Conservation (phyloP, 2,329 filamentous ascomycete species). For the Juglanconis sp. region DNA sequence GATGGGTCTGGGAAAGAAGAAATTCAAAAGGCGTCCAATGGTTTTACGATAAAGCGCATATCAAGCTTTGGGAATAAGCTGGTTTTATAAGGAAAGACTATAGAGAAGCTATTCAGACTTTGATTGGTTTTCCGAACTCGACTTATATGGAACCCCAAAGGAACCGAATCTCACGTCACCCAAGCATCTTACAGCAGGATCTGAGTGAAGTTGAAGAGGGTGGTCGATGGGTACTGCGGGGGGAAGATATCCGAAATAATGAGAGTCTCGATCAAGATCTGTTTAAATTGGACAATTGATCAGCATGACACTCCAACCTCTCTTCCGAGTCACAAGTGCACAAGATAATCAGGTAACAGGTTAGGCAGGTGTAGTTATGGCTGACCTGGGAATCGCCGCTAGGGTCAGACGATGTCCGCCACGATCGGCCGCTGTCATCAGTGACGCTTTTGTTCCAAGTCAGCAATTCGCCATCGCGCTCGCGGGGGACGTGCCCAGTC, state of each 20-base stretch:
- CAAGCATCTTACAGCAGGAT: not conserved
- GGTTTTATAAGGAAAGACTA: too few species aligned
- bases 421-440: not conserved
- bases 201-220: conserved; percentile 5
- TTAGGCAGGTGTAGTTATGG: not conserved
- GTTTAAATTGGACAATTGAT: not conserved
- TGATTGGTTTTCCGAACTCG: too few species aligned
- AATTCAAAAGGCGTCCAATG: too few species aligned
- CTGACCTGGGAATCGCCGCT: not conserved
- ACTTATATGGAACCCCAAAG: too few species aligned
- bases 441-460: not conserved
- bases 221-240: not conserved
- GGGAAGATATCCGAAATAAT: not conserved
- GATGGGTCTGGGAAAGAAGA: too few species aligned
- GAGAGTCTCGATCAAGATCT: not conserved
- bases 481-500: not conserved
- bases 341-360: too few species aligned
- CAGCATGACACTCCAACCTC: not conserved
- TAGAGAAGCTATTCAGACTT: too few species aligned
- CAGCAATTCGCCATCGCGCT: not conserved
- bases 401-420: not conserved
- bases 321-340: fast-evolving
- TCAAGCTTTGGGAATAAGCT: too few species aligned
- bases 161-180: too few species aligned
- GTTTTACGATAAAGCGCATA: too few species aligned